Percentiles rank a stretch among this genome's conserved stretches.
These are phyloP conservation scores for Bocquillonia castaneifolia DNA, from an alignment of 441 rosid genomes.

Conservation along the genomic window DNA sequence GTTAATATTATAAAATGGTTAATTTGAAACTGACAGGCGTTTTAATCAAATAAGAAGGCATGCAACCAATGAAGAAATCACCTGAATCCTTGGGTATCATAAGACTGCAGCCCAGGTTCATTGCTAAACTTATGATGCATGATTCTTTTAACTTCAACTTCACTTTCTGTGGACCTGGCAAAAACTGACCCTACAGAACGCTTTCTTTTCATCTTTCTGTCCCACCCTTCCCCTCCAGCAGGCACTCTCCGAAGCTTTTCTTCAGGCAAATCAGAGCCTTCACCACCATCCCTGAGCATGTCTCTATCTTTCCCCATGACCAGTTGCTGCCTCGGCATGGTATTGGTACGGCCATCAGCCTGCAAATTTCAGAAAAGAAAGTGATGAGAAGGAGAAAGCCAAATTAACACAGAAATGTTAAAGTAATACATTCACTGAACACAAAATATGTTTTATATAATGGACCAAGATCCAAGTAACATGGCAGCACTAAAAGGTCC, in stretches of 20 bases:
- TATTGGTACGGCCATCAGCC: conserved; percentile 44
- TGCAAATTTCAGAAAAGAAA: conserved; percentile 20
- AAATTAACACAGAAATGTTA: conserved; percentile 4
- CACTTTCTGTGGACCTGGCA: conserved; percentile 40
- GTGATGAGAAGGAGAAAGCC: neutral
- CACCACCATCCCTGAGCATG: conserved; percentile 34
- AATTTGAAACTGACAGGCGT: neutral
- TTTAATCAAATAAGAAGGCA: neutral
- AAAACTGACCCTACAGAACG: conserved; percentile 47
- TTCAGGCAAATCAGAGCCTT: conserved; percentile 39
- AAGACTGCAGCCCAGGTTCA: conserved; percentile 38
- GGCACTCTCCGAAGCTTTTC: conserved; percentile 52
- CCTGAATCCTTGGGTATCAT: conserved; percentile 47
- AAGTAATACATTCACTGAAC: neutral
- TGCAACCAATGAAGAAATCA: conserved; percentile 18
- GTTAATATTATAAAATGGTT: neutral
- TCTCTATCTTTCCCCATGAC: conserved; percentile 48
- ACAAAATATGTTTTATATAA: neutral
- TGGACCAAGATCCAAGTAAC: neutral
- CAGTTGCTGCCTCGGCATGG: conserved; percentile 32
- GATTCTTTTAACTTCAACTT: conserved; percentile 41
- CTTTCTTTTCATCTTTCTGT: conserved; percentile 54
- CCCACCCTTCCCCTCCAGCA: conserved; percentile 67
- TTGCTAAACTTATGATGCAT: conserved; percentile 38
- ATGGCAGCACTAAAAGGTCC: neutral